Base-by-base conservation (phyloP, 371 early-diverging fungal species). In the Mucor lusitanicus region DNA sequence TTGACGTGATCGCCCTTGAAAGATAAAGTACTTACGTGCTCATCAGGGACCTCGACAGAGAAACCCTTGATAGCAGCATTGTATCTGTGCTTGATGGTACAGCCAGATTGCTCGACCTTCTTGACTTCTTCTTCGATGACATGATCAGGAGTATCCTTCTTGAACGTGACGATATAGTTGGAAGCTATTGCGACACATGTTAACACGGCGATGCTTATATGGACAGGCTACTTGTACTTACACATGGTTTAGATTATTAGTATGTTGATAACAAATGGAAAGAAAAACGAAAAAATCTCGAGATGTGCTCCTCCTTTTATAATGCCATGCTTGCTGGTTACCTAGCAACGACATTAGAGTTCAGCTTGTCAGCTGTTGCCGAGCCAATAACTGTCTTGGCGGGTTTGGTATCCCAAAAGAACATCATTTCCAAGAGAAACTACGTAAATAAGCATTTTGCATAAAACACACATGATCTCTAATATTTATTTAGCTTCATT, bases 31-130 rank as follows among this genome's bases (percentile, higher is more conserved):
- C 50, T 62, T 11, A 77, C 75, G 30, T 35, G 11, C 23, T 59
- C 64, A 50, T 82, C 86, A 13, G 87, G 87, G 15, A 88, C 70
- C 46, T 74, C 60, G 40, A 85, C 87, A 17, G 86, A 61, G 73
- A 81, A 81, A 40, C 82, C 85, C 60, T 74, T 73, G 62, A 82
- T 70, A 28, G 77, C 75, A 55, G 73, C 54, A 32, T 78, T 72
- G 61, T 82, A 82, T 63, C 72, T 64, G 61, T 82, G 78, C 9
- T 54, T 70, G 59, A 84, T 68, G 1, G n/a, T 70, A 32, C 66
- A 70, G 53, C 88, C 88, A 23, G 75, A 56, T 8, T 71, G 50
- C 64, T 82, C 70, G 30, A 75, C 70, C 17, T 79, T 67, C 44
- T 74, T 63, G 40, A 70, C 67, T 13, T 85, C 73, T 30, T 62